A percentile compares a stretch with the other conserved stretches of the same genome.
Evolutionary conservation across 805 yeast genomes (phyloP).

Genomic region (Jamesozyma piceae): DNA sequence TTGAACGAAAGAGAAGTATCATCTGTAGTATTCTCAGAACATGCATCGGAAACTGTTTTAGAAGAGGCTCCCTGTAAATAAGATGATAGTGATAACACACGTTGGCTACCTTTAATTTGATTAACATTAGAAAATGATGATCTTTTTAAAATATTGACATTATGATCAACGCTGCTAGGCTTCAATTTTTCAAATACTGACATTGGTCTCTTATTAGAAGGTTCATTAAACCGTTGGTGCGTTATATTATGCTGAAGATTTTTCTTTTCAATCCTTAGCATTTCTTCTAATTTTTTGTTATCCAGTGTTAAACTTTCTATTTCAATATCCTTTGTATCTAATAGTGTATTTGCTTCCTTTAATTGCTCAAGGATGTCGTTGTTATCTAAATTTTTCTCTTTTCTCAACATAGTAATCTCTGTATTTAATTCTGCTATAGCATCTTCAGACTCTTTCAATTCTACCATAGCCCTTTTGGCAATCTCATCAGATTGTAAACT

Average conservation of each 20-base stretch:
- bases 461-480: constrained; percentile 67
- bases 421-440: constrained; percentile 47
- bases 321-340: constrained; percentile 48
- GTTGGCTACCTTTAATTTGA: constrained; percentile 12
- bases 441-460: constrained; percentile 37
- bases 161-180: not conserved
- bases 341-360: constrained; percentile 50
- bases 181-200: constrained; percentile 16
- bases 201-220: constrained; percentile 6
- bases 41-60: no score
- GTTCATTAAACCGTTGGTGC: constrained; percentile 11
- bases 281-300: constrained; percentile 55
- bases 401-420: constrained; percentile 52
- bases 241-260: constrained; percentile 14
- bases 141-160: not conserved
- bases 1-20: no score
- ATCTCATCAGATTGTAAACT: constrained; percentile 77
- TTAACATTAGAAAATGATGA: not conserved
- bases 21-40: no score
- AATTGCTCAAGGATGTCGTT: constrained; percentile 46
- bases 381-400: constrained; percentile 51
- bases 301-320: constrained; percentile 43
- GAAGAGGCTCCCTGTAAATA: constrained; percentile 4
- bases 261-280: constrained; percentile 24
- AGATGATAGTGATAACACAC: constrained; percentile 19